A percentile compares a stretch with the other conserved stretches of the same genome.
phyloP scores from a whole-genome alignment of 345 rosid genomes.

The Moricandia arvensis region DNA sequence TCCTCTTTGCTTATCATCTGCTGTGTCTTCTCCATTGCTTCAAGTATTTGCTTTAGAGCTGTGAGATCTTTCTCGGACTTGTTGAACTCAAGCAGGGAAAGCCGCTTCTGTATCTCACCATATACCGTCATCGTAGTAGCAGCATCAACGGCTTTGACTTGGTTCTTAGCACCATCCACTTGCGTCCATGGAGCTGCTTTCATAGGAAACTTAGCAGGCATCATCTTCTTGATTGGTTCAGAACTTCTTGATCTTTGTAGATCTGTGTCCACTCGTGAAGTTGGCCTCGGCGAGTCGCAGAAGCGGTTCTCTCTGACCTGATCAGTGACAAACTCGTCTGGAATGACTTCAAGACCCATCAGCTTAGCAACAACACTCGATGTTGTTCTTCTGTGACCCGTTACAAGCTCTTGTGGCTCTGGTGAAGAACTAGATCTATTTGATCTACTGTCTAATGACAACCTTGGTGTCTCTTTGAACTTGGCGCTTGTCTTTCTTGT shows the following conservation, averaged over 20 bases:
- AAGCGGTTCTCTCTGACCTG: slow-evolving; percentile 40
- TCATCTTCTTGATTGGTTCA: slow-evolving; percentile 46
- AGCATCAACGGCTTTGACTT: slow-evolving; percentile 39
- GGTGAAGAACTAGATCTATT: slow-evolving; percentile 35
- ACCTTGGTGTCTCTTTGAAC: slow-evolving; percentile 80
- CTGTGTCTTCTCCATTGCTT: slow-evolving; percentile 74
- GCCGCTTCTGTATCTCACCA: slow-evolving; percentile 78
- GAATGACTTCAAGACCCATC: slow-evolving; percentile 81
- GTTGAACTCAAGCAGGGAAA: slow-evolving; percentile 70
- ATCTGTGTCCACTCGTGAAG: slow-evolving; percentile 40
- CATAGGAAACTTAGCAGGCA: slow-evolving; percentile 49
- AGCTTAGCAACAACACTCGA: slow-evolving; percentile 77
- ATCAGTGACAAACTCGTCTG: slow-evolving; percentile 39
- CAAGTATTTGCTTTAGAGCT: slow-evolving; percentile 82
- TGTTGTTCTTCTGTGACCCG: slow-evolving; percentile 48
- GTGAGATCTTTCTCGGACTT: slow-evolving; percentile 82
- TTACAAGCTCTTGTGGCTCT: slow-evolving; percentile 54
- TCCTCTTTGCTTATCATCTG: slow-evolving; percentile 36
- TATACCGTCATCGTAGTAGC: slow-evolving; percentile 53
- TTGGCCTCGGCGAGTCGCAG: slow-evolving; percentile 51
- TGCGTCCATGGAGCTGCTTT: slow-evolving; percentile 76
- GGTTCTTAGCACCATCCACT: slow-evolving; percentile 51
- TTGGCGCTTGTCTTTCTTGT: slow-evolving; percentile 54
- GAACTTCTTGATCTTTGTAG: slow-evolving; percentile 43
- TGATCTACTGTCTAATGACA: slow-evolving; percentile 82